Evolutionary conservation across 78 protist species (phyloP).

Genomic region (Pigoraptor vietnamica): DNA sequence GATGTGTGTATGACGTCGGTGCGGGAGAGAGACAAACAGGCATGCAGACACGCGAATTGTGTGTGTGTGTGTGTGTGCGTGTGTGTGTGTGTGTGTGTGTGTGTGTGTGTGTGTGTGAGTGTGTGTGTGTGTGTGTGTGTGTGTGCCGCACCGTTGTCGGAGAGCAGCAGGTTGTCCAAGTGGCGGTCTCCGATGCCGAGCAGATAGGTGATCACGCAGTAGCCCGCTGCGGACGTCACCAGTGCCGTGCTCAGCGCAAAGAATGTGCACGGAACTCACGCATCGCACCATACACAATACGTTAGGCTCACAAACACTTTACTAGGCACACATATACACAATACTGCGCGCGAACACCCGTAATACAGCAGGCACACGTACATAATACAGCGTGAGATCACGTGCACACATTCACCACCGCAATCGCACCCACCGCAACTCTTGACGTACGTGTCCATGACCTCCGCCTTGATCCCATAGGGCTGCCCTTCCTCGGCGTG

Average conservation of each 20-base stretch:
- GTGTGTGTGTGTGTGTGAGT: constrained; percentile 1
- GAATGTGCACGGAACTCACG: too few species aligned
- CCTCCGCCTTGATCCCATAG: constrained; percentile 61
- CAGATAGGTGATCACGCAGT: constrained; percentile 91
- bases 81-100: constrained; percentile 9
- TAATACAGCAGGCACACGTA: too few species aligned
- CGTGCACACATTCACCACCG: background rate
- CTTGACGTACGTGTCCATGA: constrained; percentile 34
- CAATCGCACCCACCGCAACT: constrained; percentile 22
- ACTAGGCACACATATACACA: background rate
- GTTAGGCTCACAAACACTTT: background rate
- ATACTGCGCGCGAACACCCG: too few species aligned
- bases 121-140: background rate
- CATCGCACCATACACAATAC: too few species aligned
- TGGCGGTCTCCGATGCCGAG: constrained; percentile 95
- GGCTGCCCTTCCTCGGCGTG: constrained; percentile 62
- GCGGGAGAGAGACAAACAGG: too few species aligned
- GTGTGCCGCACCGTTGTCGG: constrained; percentile 35
- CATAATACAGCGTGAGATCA: background rate
- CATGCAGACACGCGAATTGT: too few species aligned
- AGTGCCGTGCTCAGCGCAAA: background rate
- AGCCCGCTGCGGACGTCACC: constrained; percentile 74
- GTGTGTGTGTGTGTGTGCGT: background rate
- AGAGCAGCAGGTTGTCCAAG: constrained; percentile 85
- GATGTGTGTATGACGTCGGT: too few species aligned